Evolutionary conservation across 176 grass and related monocot species (phyloP), one percentile per base, ranked within the genome.

Genomic region (Zea luxurians): DNA sequence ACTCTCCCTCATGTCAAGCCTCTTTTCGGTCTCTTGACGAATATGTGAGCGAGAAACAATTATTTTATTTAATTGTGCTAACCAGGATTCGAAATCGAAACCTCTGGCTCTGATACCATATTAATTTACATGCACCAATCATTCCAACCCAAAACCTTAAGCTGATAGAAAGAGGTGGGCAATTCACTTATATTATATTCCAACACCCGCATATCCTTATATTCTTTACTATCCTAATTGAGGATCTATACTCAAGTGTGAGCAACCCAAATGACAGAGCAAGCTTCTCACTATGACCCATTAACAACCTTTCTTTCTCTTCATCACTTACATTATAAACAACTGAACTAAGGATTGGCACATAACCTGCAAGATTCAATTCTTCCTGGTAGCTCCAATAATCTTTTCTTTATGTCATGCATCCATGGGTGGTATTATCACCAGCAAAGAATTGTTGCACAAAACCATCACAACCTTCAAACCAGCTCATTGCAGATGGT

Each of bases 201-300:
- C 27, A 27, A 27, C 27, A 27, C 27, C 27, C 27, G 1, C 91
- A 93, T 38, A 93, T 93, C 82, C 91, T 83, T 61, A 90, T 61
- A 84, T 93, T 93, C 76, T 93, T 93, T 58, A 87, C 65, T 27
- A 93, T 93, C 83, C 92, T 90, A 64, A 91, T 86, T 49, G 77
- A 76, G 61, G 50, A 58, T 45, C 80, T 50, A 64, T 75, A 83
- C 48, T 76, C 68, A 70, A 83, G 82, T 3, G 80, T 84, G 37
- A 91, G 78, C 62, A 91, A 38, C 58, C 77, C 86, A 67, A 88
- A 94, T 8, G 70, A 82, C 68, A 94, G 27, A 75, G 92, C 86
- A 72, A 94, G 80, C 83, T 91, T 93, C 86, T 91, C 88, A 38
- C 91, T 91, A 45, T 93, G 83, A 72, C 88, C 85, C 77, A 83